Conservation (phyloP, 2,329 filamentous ascomycete species). For the Colletotrichum gigasporum region DNA sequence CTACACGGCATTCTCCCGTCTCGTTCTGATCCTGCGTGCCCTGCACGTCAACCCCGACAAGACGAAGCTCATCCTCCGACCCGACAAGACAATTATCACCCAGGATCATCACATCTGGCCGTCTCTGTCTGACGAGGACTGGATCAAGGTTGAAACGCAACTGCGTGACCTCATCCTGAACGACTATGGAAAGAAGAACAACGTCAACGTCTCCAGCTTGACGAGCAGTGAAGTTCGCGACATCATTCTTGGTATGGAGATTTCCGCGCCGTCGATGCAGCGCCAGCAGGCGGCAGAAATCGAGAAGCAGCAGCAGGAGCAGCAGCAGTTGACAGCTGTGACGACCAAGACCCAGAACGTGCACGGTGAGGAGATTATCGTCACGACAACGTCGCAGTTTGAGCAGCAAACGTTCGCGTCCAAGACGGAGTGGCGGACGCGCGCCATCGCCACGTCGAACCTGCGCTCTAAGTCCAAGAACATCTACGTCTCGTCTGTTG, state of each 20-base stretch:
- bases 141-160: constrained; percentile 99
- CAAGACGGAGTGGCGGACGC: constrained; percentile 98
- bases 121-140: constrained; percentile 91
- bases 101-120: constrained; percentile 99
- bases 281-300: constrained; percentile 98
- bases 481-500: constrained; percentile 97
- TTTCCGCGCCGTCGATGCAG: constrained; percentile 96
- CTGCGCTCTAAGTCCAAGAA: constrained; percentile 94
- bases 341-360: constrained; percentile 99
- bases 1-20: constrained; percentile 96
- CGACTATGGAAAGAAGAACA: constrained; percentile 99
- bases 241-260: constrained; percentile 99
- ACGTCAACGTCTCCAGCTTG: constrained; percentile 96
- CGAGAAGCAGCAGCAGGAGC: constrained; percentile 98
- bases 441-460: constrained; percentile 96
- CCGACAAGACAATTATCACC: constrained; percentile 98
- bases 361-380: constrained; percentile 96
- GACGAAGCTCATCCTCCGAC: constrained; percentile 92
- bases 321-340: constrained; percentile 94
- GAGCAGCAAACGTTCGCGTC: constrained; percentile 98
- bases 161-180: constrained; percentile 95
- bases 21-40: constrained; percentile 92
- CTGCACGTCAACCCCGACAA: constrained; percentile 98
- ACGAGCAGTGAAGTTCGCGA: constrained; percentile 97
- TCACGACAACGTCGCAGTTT: constrained; percentile 97